phyloP scores from a whole-genome alignment of 108 stramenopile species.

The Stephanodiscus minutulus region DNA sequence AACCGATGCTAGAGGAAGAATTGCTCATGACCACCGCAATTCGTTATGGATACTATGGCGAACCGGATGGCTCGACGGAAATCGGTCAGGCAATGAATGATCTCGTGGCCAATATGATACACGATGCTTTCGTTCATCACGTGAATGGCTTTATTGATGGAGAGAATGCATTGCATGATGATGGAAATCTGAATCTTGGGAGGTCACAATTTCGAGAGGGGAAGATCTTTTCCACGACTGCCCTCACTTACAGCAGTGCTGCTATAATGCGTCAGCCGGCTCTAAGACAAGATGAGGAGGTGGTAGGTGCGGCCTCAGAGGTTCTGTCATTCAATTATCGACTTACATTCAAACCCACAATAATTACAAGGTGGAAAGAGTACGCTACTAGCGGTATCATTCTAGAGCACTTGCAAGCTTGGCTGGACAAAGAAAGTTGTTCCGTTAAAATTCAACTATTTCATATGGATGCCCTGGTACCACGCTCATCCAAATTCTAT shows the following conservation, averaged over 20 bases:
- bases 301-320: slow-evolving; percentile 39
- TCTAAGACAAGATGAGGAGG: slow-evolving; percentile 61
- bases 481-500: slow-evolving; percentile 55
- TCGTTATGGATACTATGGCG: slow-evolving; percentile 41
- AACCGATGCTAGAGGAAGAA: slow-evolving; percentile 7
- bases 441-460: slow-evolving; percentile 26
- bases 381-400: slow-evolving; percentile 30
- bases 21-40: slow-evolving; percentile 29
- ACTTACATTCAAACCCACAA: slow-evolving; percentile 8
- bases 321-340: slow-evolving; percentile 46
- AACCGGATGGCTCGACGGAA: neutral
- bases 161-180: neutral
- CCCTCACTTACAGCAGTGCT: slow-evolving; percentile 53
- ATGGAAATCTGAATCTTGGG: slow-evolving; percentile 9
- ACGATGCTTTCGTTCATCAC: slow-evolving; percentile 28
- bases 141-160: slow-evolving; percentile 10
- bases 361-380: slow-evolving; percentile 32
- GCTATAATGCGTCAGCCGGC: slow-evolving; percentile 56
- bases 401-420: slow-evolving; percentile 25
- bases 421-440: slow-evolving; percentile 1
- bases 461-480: slow-evolving; percentile 37
- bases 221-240: slow-evolving; percentile 20
- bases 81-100: slow-evolving; percentile 21
- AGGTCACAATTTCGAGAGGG: neutral
- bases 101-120: slow-evolving; percentile 44